phyloP scores from a whole-genome alignment of 352 stramenopile species.

The Pythium scleroteichum region DNA sequence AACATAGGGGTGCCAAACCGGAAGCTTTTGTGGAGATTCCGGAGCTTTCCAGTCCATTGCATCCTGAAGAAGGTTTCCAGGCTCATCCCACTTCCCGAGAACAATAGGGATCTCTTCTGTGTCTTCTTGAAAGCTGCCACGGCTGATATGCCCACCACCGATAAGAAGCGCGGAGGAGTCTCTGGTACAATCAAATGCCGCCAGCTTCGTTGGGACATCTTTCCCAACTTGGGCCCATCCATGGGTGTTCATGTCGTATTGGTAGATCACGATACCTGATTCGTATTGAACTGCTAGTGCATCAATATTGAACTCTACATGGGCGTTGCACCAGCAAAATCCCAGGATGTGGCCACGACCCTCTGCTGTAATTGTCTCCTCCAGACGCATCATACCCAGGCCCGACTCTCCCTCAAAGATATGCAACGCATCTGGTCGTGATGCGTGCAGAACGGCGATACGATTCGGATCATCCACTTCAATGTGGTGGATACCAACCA shows the following conservation, averaged over 20 bases:
- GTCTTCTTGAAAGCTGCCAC: constrained; percentile 14
- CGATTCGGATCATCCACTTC: constrained; percentile 87
- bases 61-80: constrained; percentile 60
- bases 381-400: constrained; percentile 69
- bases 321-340: constrained; percentile 79
- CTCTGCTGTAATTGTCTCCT: constrained; percentile 62
- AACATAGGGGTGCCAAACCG: constrained; percentile 85
- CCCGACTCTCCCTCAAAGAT: constrained; percentile 83
- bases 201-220: constrained; percentile 50
- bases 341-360: constrained; percentile 59
- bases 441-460: constrained; percentile 60
- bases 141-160: constrained; percentile 47
- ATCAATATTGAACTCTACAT: constrained; percentile 87
- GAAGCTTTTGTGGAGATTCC: constrained; percentile 70
- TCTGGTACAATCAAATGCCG: constrained; percentile 80
- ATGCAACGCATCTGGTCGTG: constrained; percentile 49
- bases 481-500: constrained; percentile 60
- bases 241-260: constrained; percentile 69
- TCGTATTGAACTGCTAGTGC: constrained; percentile 73
- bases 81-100: constrained; percentile 82
- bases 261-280: constrained; percentile 71
- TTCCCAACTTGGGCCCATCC: constrained; percentile 63
- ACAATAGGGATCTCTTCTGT: constrained; percentile 70
- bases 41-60: constrained; percentile 81
- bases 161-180: constrained; percentile 82